Evolutionary conservation across 768 basidiomycete species (phyloP).

Genomic region (Tulasnella sp.): DNA sequence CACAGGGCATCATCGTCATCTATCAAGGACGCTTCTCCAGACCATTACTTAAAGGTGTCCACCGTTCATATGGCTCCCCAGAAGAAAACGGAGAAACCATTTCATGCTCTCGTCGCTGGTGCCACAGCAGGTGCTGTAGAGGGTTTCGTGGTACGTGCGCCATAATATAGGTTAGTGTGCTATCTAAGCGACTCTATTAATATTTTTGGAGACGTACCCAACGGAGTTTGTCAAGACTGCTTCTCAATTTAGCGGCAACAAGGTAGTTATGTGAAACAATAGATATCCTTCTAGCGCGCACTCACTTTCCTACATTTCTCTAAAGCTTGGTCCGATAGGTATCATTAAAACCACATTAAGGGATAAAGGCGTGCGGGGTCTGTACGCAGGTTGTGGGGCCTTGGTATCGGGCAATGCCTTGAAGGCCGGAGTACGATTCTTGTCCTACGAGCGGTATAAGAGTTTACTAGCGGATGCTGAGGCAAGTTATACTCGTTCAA

Average conservation of each 20-base stretch:
- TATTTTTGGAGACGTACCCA: conserved; percentile 50
- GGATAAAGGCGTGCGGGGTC: conserved; percentile 61
- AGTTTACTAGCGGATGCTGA: conserved; percentile 64
- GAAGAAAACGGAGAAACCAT: conserved; percentile 47
- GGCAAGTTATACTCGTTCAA: conserved; percentile 38
- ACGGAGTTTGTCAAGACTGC: conserved; percentile 91
- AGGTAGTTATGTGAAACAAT: conserved; percentile 35
- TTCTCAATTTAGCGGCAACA: conserved; percentile 69
- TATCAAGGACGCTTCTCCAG: too few relatives aligned
- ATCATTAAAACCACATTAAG: conserved; percentile 65
- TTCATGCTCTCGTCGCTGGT: conserved; percentile 82
- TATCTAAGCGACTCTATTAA: neutral
- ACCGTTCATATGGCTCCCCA: conserved; percentile 4
- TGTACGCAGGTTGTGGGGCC: conserved; percentile 90
- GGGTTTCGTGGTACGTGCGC: conserved; percentile 46
- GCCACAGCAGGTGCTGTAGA: conserved; percentile 87
- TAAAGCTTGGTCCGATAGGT: conserved; percentile 48
- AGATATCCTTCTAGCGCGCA: neutral
- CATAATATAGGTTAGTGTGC: conserved; percentile 35
- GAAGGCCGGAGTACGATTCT: conserved; percentile 94
- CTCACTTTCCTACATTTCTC: neutral
- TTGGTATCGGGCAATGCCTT: conserved; percentile 80
- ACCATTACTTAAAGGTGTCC: neutral
- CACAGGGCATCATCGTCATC: too few relatives aligned
- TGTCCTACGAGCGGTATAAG: conserved; percentile 92